Conservation (phyloP, 2,329 filamentous ascomycete genomes). For the Alternaria ethzedia region DNA sequence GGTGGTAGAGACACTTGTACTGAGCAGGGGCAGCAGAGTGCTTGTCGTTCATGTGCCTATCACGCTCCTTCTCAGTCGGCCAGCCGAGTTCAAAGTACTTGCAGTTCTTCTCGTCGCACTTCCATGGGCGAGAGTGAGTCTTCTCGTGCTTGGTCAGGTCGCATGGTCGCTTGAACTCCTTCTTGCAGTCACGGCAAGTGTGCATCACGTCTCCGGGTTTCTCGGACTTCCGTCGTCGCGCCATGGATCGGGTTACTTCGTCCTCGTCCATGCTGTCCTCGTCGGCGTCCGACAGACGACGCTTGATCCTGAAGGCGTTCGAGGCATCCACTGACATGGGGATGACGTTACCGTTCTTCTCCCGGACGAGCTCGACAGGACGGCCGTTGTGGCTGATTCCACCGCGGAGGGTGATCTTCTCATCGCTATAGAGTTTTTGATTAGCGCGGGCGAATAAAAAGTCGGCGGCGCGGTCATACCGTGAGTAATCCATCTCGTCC, state of each 20-base stretch:
- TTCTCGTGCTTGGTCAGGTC: constrained; percentile 98
- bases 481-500: constrained; percentile 59
- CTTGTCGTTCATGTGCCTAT: constrained; percentile 95
- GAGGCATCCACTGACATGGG: constrained; percentile 68
- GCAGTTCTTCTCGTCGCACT: constrained; percentile 82
- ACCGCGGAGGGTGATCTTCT: constrained; percentile 80
- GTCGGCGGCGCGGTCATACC: constrained; percentile 44
- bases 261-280: constrained; percentile 79
- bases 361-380: constrained; percentile 81
- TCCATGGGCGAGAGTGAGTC: constrained; percentile 95
- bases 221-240: constrained; percentile 91
- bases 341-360: constrained; percentile 79
- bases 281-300: constrained; percentile 49
- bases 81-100: constrained; percentile 90
- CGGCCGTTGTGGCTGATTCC: constrained; percentile 82
- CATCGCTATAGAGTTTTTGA: constrained; percentile 56
- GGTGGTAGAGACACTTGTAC: constrained; percentile 81
- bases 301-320: constrained; percentile 66
- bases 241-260: constrained; percentile 89
- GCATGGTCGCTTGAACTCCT: constrained; percentile 95
- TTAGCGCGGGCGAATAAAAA: constrained; percentile 34
- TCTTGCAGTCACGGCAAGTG: constrained; percentile 78
- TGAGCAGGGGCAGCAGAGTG: constrained; percentile 81
- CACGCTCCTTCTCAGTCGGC: constrained; percentile 97
- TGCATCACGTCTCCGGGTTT: constrained; percentile 83